Evolutionary conservation across 2,329 filamentous ascomycete genomes (phyloP), one percentile per base, ranked within the genome.

Genomic region (Cordyceps farinosa): DNA sequence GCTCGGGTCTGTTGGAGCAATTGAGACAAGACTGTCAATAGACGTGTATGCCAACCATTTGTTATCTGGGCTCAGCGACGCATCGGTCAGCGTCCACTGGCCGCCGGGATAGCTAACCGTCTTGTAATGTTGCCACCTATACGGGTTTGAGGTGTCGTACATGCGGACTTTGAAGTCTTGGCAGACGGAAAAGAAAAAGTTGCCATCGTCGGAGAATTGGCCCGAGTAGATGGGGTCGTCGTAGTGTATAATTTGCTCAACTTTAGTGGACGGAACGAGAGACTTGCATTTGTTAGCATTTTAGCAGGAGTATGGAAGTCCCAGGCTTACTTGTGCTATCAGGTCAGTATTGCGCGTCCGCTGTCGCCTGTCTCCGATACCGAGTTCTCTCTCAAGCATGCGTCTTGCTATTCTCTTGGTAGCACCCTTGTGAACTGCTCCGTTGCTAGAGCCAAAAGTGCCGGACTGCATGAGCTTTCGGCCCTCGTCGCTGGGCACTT

Each of bases 131-230:
- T 89, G 90, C 95, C 95, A 99, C 67, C 92, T 85, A 75, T 95
- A 96, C 0, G 94, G 92, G 69, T 97, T 97, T 1, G 91, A 93
- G 0, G 95, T 98, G 74, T 98, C 94, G 76, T 98, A 99, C 91
- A 99, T 93, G 60, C 93, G 89, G 10, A 99, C 92, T 69, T 87
- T 90, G 78, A 97, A 97, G 75, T 98, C 93, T 75, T 97, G 92
- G 10, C 90, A 90, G 71, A 90, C 95, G 6, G 90, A 88, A 73
- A 94, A 98, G 79, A 97, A 98, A 79, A 98, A 98, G 75, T 97
- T 96, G 32, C 95, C 95, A 70, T 99, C 95, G 67, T 96, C 91
- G 0, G 92, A 97, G 74, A 98, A 99, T 73, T 98, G 94, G 1
- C 95, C 95, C 3, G 92, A 97, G 72, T 98, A 98, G 60, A 95